Base-by-base conservation (phyloP, 768 basidiomycete genomes). In the Tulasnella sp. region DNA sequence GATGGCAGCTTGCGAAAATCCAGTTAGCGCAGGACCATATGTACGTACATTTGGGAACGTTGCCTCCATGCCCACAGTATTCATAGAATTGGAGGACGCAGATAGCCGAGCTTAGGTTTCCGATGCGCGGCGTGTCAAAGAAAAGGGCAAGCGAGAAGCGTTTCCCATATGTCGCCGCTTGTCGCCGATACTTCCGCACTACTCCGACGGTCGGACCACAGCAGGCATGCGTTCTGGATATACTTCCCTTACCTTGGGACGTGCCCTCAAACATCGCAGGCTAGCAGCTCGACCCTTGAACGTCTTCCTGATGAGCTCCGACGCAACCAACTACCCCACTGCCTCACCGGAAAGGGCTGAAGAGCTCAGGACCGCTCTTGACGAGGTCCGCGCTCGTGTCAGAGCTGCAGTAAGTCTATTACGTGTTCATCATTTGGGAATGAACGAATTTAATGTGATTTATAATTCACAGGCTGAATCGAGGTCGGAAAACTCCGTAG, bases 291-390 rank as follows among this genome's bases (percentile, higher is more conserved):
- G 57, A 26, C 57, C 57, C 57, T 26, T 61, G 29, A 61, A 61
- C n/a, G n/a, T 61, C 57, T 26, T n/a, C n/a, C 57, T 61, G 23
- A 61, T 61, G 57, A 61, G 57, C 13, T 61, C 57, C 23, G 57
- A 61, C 57, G 18, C 57, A 11, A 23, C 57, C 57, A 74, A 16
- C 73, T 69, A 48, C 40, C 70, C 46, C 42, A 70, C 40, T 15
- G 46, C 78, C 23, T 57, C 80, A 5, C 16, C 70, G 69, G 81
- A 57, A 61, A 79, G 79, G 26, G 67, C 73, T 18, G 83, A 81
- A 67, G 82, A 82, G 69, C 74, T 82, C 71, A 26, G 35, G 15
- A 70, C 80, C 75, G 73, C 80, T 69, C 74, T 81, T 61, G 40
- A 81, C 48, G 78, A 75, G 46, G 79, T 81, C 39, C 78, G 46